Conservation (phyloP, 257 asterid genomes). For the Solanum virginianum region DNA sequence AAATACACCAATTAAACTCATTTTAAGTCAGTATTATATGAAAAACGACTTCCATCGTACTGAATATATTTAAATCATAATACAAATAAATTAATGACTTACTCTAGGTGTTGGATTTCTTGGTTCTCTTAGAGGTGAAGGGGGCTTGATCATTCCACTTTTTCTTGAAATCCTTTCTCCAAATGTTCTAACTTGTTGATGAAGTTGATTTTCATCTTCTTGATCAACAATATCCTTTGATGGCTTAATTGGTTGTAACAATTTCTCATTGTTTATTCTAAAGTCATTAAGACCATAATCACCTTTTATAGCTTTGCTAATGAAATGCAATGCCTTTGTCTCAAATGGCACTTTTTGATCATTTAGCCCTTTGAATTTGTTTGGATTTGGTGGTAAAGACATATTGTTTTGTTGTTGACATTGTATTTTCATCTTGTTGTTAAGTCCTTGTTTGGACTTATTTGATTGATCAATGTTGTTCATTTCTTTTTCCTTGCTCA, state of each 20-base stretch:
- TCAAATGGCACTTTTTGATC: slow-evolving; percentile 37
- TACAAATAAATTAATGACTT: neutral
- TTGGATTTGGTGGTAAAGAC: slow-evolving; percentile 28
- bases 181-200: slow-evolving; percentile 16
- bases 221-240: slow-evolving; percentile 8
- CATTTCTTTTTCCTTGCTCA: slow-evolving; percentile 26
- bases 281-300: slow-evolving; percentile 51
- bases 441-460: neutral
- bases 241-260: slow-evolving; percentile 1
- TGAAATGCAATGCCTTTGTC: slow-evolving; percentile 67
- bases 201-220: slow-evolving; percentile 17
- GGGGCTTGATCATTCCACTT: slow-evolving; percentile 25
- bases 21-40: neutral
- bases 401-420: slow-evolving; percentile 1
- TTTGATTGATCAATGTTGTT: slow-evolving; percentile 12
- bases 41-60: neutral
- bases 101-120: slow-evolving; percentile 66
- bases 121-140: slow-evolving; percentile 57
- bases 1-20: neutral
- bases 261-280: slow-evolving; percentile 17
- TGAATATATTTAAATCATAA: neutral
- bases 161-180: slow-evolving; percentile 30
- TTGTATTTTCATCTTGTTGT: neutral
- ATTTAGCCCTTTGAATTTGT: neutral
- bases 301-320: slow-evolving; percentile 79